phyloP scores from a whole-genome alignment of 106 monocot genomes.

The Dioscorea zingiberensis region DNA sequence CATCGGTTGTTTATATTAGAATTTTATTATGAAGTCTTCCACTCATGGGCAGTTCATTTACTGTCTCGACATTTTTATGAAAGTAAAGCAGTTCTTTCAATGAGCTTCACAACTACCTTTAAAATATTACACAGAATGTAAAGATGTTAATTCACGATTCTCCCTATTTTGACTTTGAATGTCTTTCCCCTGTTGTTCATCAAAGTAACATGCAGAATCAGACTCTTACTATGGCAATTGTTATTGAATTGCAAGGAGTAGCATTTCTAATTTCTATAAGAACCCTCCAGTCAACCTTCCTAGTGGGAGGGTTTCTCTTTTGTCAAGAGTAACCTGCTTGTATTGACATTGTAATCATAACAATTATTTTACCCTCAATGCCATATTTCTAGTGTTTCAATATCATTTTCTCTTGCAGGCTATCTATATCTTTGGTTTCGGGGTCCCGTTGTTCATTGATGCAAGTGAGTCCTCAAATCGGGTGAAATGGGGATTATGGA shows the following conservation, averaged over 20 bases:
- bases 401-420: slow-evolving; percentile 33
- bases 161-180: too few species aligned
- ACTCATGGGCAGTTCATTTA: neutral
- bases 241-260: too few species aligned
- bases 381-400: neutral
- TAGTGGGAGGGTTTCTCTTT: neutral
- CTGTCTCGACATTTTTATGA: too few species aligned
- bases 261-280: neutral
- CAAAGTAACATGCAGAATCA: too few species aligned
- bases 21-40: neutral
- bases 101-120: too few species aligned
- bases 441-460: slow-evolving; percentile 70
- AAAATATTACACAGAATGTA: too few species aligned
- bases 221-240: too few species aligned
- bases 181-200: too few species aligned
- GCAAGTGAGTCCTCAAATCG: slow-evolving; percentile 21
- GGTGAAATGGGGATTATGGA: slow-evolving; percentile 87
- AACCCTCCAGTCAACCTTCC: neutral
- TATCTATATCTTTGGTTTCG: slow-evolving; percentile 81
- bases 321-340: neutral
- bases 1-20: neutral
- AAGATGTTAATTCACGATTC: too few species aligned
- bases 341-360: neutral
- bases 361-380: neutral
- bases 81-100: too few species aligned